phyloP scores from a whole-genome alignment of 108 stramenopile genomes.

The Aurantiochytrium sp. region DNA sequence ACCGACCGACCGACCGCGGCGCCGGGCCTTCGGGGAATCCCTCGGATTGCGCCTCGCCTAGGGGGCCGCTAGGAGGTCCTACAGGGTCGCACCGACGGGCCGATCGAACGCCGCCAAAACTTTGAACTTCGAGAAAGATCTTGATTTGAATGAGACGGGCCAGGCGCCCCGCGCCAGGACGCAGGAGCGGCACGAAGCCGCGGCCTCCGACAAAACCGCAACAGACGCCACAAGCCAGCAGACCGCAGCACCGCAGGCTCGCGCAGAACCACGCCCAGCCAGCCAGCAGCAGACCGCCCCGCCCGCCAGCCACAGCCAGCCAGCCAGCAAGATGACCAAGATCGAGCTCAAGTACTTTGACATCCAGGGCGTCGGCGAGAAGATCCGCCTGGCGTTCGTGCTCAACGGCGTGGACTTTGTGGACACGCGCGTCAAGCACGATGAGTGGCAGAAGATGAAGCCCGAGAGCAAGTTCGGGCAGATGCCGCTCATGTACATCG shows the following conservation, averaged over 20 bases:
- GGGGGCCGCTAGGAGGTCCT: too few relatives aligned
- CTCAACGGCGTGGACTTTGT: slow-evolving; percentile 50
- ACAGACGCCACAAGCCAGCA: too few relatives aligned
- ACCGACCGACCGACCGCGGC: too few relatives aligned
- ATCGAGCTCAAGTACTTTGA: slow-evolving; percentile 66
- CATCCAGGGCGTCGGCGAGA: slow-evolving; percentile 66
- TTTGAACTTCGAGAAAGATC: too few relatives aligned
- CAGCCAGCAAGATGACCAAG: slow-evolving; percentile 54
- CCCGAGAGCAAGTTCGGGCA: slow-evolving; percentile 63
- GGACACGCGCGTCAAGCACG: slow-evolving; percentile 53
- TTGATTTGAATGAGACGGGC: too few relatives aligned
- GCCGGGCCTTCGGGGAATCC: too few relatives aligned
- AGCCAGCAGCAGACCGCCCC: not conserved
- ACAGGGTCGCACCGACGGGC: too few relatives aligned
- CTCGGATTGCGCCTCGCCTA: too few relatives aligned
- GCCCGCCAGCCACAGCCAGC: not conserved
- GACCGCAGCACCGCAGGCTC: not conserved
- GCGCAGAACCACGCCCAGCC: not conserved
- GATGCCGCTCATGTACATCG: slow-evolving; percentile 25
- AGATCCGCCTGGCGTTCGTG: slow-evolving; percentile 55
- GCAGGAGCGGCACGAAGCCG: too few relatives aligned
- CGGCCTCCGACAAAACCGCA: too few relatives aligned
- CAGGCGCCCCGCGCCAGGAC: too few relatives aligned
- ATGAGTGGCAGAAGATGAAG: slow-evolving; percentile 63
- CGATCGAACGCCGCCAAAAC: too few relatives aligned